These are phyloP conservation scores for Mrakia gelida DNA, from an alignment of 768 basidiomycete genomes.

Conservation along the genomic window DNA sequence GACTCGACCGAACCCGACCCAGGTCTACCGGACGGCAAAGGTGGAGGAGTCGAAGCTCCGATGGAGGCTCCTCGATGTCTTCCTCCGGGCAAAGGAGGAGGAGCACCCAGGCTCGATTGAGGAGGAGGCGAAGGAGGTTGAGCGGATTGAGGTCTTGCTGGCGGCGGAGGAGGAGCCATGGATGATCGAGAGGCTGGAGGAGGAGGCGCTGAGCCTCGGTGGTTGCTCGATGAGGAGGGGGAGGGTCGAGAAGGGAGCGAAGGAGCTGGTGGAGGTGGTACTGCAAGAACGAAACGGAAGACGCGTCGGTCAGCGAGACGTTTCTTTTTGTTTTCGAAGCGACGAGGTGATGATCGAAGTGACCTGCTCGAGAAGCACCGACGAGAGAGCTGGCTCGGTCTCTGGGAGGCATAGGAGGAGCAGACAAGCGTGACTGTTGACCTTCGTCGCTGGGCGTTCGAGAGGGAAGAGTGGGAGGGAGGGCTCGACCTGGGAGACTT, in stretches of 20 bases:
- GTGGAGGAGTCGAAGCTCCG: conserved; percentile 3
- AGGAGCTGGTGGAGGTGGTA: background rate
- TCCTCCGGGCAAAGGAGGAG: conserved; percentile 32
- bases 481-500: conserved; percentile 4
- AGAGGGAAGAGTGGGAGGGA: conserved; percentile 10
- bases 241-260: conserved; percentile 15
- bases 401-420: conserved; percentile 4
- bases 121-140: conserved; percentile 13
- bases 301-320: conserved; percentile 1
- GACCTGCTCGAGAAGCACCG: background rate
- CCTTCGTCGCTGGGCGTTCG: conserved; percentile 1
- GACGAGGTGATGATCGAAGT: background rate
- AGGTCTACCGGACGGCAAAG: conserved; percentile 16
- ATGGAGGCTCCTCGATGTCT: conserved; percentile 9
- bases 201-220: conserved; percentile 35
- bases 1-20: background rate
- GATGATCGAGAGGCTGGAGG: conserved; percentile 41
- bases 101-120: background rate
- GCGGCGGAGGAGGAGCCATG: conserved; percentile 26
- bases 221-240: background rate
- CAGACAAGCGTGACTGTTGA: background rate
- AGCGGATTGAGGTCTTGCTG: conserved; percentile 12
- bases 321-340: too few relatives aligned
- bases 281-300: too few relatives aligned
- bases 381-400: background rate